Evolutionary conservation across 2,329 filamentous ascomycete genomes (phyloP).

Genomic region (Clonostachys byssicola): DNA sequence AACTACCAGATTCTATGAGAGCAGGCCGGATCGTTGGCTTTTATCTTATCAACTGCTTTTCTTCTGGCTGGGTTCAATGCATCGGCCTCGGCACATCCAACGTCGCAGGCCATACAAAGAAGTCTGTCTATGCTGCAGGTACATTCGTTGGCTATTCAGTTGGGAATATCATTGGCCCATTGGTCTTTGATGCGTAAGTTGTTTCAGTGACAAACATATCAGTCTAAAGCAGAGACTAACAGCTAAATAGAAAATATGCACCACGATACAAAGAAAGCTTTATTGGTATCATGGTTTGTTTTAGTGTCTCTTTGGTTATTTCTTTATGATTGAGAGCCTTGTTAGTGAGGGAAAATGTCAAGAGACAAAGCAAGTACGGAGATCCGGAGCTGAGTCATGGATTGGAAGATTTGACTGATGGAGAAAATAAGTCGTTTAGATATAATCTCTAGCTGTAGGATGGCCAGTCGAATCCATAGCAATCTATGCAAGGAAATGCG

Average conservation of each 20-base stretch:
- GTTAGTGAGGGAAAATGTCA: slow-evolving; percentile 18
- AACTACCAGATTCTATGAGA: slow-evolving; percentile 10
- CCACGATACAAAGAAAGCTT: slow-evolving; percentile 20
- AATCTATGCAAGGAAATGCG: too few relatives aligned
- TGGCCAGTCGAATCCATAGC: too few relatives aligned
- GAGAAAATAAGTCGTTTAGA: slow-evolving; percentile 15
- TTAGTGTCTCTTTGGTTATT: slow-evolving; percentile 19
- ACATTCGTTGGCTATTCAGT: slow-evolving; percentile 25
- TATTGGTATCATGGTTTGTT: slow-evolving; percentile 22
- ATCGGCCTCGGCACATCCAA: slow-evolving; percentile 23
- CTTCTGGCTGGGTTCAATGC: slow-evolving; percentile 19
- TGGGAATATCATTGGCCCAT: slow-evolving; percentile 23
- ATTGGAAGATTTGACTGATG: slow-evolving; percentile 32
- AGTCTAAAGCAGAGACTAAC: not conserved
- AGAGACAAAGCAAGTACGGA: slow-evolving; percentile 19
- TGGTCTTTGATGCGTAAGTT: slow-evolving; percentile 22
- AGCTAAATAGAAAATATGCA: slow-evolving; percentile 11
- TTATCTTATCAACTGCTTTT: slow-evolving; percentile 22
- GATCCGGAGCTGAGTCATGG: slow-evolving; percentile 22
- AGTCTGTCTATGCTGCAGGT: slow-evolving; percentile 17
- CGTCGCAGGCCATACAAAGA: slow-evolving; percentile 24
- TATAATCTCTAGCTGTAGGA: not conserved
- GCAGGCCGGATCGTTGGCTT: slow-evolving; percentile 18
- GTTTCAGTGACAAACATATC: not conserved
- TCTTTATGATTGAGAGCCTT: slow-evolving; percentile 19